Conservation (phyloP, 441 rosid species). For the Aleurites moluccanus region DNA sequence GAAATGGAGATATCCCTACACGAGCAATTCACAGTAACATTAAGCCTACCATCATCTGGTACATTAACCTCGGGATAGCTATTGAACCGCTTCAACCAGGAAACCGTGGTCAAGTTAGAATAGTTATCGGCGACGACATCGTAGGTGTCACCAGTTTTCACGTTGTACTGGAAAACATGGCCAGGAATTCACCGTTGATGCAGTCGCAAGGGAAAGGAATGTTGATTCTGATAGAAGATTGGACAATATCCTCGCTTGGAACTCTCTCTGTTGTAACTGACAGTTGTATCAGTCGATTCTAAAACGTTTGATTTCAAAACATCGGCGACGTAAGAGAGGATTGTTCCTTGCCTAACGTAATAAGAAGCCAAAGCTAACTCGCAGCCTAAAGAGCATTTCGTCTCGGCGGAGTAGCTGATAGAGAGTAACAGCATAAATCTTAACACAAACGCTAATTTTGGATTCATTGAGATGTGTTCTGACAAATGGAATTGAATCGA, state of each 20-base stretch:
- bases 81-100: conserved; percentile 35
- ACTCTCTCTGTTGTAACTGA: conserved; percentile 35
- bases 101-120: conserved; percentile 44
- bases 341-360: conserved; percentile 38
- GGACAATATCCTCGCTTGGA: conserved; percentile 37
- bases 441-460: neutral
- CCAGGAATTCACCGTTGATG: conserved; percentile 42
- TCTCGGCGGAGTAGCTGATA: conserved; percentile 28
- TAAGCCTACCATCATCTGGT: conserved; percentile 39
- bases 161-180: conserved; percentile 37
- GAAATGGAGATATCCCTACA: conserved; percentile 45
- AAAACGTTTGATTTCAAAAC: conserved; percentile 28
- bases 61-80: conserved; percentile 28
- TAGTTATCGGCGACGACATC: conserved; percentile 32
- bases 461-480: conserved; percentile 13
- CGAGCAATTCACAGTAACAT: conserved; percentile 65
- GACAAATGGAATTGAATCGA: neutral
- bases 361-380: conserved; percentile 61
- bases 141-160: conserved; percentile 37
- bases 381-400: conserved; percentile 50
- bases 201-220: conserved; percentile 69
- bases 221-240: conserved; percentile 24
- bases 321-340: conserved; percentile 40
- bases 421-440: conserved; percentile 13
- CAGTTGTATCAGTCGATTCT: conserved; percentile 21